phyloP scores from a whole-genome alignment of 345 rosid genomes.

The Murraya koenigii region DNA sequence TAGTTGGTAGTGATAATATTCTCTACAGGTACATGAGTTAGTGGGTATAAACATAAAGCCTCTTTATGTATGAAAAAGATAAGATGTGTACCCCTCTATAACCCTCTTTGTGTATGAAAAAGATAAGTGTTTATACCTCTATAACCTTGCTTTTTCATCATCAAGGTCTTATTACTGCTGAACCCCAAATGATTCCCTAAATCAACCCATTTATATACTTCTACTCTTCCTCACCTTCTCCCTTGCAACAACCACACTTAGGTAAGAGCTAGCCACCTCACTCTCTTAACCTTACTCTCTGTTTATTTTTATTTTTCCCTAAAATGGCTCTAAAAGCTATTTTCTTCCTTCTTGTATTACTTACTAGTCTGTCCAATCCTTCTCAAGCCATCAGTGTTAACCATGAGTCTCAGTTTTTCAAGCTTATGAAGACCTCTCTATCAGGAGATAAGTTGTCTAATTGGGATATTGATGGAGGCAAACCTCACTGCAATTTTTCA shows the following conservation, averaged over 20 bases:
- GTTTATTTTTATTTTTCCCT: neutral
- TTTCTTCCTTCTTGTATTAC: slow-evolving; percentile 31
- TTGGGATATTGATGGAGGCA: slow-evolving; percentile 52
- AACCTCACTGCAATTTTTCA: slow-evolving; percentile 54
- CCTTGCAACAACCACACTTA: slow-evolving; percentile 37
- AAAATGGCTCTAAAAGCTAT: slow-evolving; percentile 37
- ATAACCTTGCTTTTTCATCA: slow-evolving; percentile 35
- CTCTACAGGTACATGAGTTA: slow-evolving; percentile 29
- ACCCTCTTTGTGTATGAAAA: slow-evolving; percentile 31
- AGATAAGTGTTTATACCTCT: slow-evolving; percentile 42
- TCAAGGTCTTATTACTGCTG: slow-evolving; percentile 32
- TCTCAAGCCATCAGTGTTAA: slow-evolving; percentile 21
- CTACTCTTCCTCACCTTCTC: slow-evolving; percentile 27
- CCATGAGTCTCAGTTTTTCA: slow-evolving; percentile 62
- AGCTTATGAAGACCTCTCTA: slow-evolving; percentile 52
- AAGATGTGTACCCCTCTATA: slow-evolving; percentile 42
- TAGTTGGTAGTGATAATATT: slow-evolving; percentile 26
- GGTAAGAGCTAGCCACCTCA: slow-evolving; percentile 17
- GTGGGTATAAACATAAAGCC: slow-evolving; percentile 65
- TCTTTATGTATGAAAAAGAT: slow-evolving; percentile 43
- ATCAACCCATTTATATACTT: slow-evolving; percentile 44
- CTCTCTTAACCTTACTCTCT: slow-evolving; percentile 5
- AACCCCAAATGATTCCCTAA: slow-evolving; percentile 33
- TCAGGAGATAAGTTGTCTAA: slow-evolving; percentile 48
- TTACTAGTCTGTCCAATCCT: slow-evolving; percentile 27